These are phyloP conservation scores for Chrysophaeum taylorii DNA, from an alignment of 352 stramenopile species.

Conservation along the genomic window DNA sequence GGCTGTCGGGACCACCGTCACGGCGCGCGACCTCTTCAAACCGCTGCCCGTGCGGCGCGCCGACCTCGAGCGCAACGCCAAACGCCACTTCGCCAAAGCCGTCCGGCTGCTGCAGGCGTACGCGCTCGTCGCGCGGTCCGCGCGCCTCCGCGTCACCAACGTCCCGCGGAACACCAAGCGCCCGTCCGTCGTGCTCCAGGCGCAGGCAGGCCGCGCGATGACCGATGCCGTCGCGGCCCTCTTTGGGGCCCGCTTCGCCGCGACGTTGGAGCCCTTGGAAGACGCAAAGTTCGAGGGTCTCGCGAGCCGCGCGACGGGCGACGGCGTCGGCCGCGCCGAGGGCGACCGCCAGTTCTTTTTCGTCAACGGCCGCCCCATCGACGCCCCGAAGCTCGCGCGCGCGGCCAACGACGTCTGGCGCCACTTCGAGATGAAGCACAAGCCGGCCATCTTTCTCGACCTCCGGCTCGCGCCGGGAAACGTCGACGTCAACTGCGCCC, in stretches of 20 bases:
- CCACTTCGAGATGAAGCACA: slow-evolving; percentile 63
- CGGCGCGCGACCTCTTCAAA: slow-evolving; percentile 81
- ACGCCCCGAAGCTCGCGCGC: slow-evolving; percentile 71
- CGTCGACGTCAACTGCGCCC: slow-evolving; percentile 92
- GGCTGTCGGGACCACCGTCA: slow-evolving; percentile 78
- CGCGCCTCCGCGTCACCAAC: slow-evolving; percentile 41
- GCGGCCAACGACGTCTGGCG: slow-evolving; percentile 77
- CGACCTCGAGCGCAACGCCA: slow-evolving; percentile 82
- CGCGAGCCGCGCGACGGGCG: slow-evolving; percentile 33
- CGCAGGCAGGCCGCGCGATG: slow-evolving; percentile 19
- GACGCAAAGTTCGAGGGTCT: slow-evolving; percentile 23
- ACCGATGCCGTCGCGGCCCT: slow-evolving; percentile 21
- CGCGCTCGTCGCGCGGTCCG: slow-evolving; percentile 35
- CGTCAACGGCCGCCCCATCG: slow-evolving; percentile 87
- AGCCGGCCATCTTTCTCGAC: slow-evolving; percentile 81
- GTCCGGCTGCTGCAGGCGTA: slow-evolving; percentile 79
- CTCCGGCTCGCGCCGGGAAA: slow-evolving; percentile 67
- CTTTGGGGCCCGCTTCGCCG: slow-evolving; percentile 7
- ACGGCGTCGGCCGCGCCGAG: slow-evolving; percentile 40
- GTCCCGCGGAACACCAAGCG: slow-evolving; percentile 13
- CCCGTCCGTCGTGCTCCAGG: slow-evolving; percentile 14
- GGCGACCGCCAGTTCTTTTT: slow-evolving; percentile 87
- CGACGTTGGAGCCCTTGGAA: slow-evolving; percentile 6
- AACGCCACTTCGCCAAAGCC: slow-evolving; percentile 79
- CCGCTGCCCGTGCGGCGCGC: slow-evolving; percentile 75